These are phyloP conservation scores for Colletotrichum scovillei DNA, from an alignment of 2,329 filamentous ascomycete species.

Conservation along the genomic window DNA sequence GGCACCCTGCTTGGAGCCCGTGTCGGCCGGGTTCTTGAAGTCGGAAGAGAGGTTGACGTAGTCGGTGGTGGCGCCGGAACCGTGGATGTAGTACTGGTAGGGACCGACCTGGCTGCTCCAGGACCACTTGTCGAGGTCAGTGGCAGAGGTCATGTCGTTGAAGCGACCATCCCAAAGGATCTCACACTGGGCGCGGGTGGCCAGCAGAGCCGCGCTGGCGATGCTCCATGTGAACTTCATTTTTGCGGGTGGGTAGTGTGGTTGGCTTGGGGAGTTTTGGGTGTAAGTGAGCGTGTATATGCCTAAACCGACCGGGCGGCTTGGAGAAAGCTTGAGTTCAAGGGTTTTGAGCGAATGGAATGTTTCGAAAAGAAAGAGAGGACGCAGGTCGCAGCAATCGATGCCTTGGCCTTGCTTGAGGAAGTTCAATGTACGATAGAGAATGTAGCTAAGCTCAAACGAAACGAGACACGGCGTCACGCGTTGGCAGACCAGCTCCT, in stretches of 20 bases:
- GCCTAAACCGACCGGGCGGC: constrained; percentile 31
- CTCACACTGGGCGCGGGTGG: constrained; percentile 29
- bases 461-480: background rate
- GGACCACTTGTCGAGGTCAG: constrained; percentile 71
- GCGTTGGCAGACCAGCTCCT: constrained; percentile 1
- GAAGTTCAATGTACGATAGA: constrained; percentile 20
- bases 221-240: constrained; percentile 34
- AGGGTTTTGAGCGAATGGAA: constrained; percentile 25
- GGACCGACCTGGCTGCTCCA: constrained; percentile 76
- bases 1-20: constrained; percentile 70
- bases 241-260: background rate
- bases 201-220: constrained; percentile 33
- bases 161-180: constrained; percentile 75
- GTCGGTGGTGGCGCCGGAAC: constrained; percentile 61
- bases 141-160: constrained; percentile 65
- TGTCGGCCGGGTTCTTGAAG: constrained; percentile 76
- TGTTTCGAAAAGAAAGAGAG: constrained; percentile 30
- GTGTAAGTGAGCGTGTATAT: constrained; percentile 23
- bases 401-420: constrained; percentile 35
- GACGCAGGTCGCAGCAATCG: constrained; percentile 35
- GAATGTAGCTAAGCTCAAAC: constrained; percentile 34
- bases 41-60: constrained; percentile 71
- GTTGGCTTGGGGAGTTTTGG: background rate
- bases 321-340: constrained; percentile 28
- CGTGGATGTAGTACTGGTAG: constrained; percentile 84